Evolutionary conservation across 805 yeast species (phyloP).

Genomic region (Metschnikowia anglica): DNA sequence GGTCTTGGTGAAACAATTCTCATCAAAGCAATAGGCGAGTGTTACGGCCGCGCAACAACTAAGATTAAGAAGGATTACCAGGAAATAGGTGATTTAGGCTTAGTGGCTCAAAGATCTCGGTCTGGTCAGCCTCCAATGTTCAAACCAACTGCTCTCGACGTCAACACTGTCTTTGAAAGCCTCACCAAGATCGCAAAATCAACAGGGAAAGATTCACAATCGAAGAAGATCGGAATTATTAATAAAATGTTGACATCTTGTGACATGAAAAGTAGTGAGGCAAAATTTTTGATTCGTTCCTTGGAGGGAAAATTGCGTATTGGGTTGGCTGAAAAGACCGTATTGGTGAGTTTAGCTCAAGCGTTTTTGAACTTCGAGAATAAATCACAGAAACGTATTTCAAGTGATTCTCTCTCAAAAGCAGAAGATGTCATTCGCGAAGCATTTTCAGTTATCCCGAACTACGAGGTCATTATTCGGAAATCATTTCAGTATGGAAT

Average conservation of each 20-base stretch:
- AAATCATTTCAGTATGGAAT: slow-evolving; percentile 70
- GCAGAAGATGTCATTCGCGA: slow-evolving; percentile 83
- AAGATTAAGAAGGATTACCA: slow-evolving; percentile 74
- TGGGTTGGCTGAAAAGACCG: slow-evolving; percentile 92
- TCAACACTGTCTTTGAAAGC: slow-evolving; percentile 68
- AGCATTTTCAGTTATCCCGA: slow-evolving; percentile 87
- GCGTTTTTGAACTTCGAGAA: slow-evolving; percentile 68
- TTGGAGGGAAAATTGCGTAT: slow-evolving; percentile 91
- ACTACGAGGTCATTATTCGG: slow-evolving; percentile 75
- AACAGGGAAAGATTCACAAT: slow-evolving; percentile 81
- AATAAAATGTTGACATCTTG: slow-evolving; percentile 85
- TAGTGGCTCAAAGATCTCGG: slow-evolving; percentile 81
- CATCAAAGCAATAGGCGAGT: slow-evolving; percentile 83
- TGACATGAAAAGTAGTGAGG: slow-evolving; percentile 65
- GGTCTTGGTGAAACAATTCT: slow-evolving; percentile 91
- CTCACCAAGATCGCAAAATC: slow-evolving; percentile 74
- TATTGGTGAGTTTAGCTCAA: slow-evolving; percentile 77
- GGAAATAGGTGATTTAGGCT: slow-evolving; percentile 85
- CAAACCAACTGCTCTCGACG: slow-evolving; percentile 78
- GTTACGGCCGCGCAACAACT: slow-evolving; percentile 76
- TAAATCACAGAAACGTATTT: slow-evolving; percentile 24
- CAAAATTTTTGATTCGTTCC: slow-evolving; percentile 85
- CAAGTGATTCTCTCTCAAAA: slow-evolving; percentile 47
- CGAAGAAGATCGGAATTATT: slow-evolving; percentile 72
- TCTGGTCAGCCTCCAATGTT: slow-evolving; percentile 90